Conservation (phyloP, 257 asterid species). For the Nicotiana knightiana region DNA sequence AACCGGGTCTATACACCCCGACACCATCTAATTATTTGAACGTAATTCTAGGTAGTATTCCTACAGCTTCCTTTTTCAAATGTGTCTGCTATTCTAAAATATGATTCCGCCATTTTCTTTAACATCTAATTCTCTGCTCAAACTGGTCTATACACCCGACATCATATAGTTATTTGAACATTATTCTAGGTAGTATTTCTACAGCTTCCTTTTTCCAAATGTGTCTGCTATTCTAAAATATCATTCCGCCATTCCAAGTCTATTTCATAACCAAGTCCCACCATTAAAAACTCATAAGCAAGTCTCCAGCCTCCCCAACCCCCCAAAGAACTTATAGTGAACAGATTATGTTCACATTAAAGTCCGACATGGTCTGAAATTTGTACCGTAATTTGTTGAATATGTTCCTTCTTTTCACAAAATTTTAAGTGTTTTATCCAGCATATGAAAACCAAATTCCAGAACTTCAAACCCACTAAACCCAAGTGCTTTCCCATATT, state of each 20-base stretch:
- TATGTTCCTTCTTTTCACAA: not conserved
- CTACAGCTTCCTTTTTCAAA: not conserved
- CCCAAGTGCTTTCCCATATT: not conserved
- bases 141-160: not conserved
- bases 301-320: not conserved
- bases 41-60: not conserved
- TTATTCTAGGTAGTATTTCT: not conserved
- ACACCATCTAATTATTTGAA: not conserved
- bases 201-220: not conserved
- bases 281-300: not conserved
- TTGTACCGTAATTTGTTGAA: not conserved
- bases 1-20: not conserved
- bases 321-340: not conserved
- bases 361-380: not conserved
- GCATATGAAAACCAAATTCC: not conserved
- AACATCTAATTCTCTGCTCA: not conserved
- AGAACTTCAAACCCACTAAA: not conserved
- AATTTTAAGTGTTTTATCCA: not conserved
- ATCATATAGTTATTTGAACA: not conserved
- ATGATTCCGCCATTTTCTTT: not conserved
- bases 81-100: not conserved
- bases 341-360: not conserved
- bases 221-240: conserved; percentile 1
- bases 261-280: not conserved
- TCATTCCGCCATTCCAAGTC: not conserved